Evolutionary conservation across 768 basidiomycete genomes (phyloP).

Genomic region (Paxillus rubicundulus): DNA sequence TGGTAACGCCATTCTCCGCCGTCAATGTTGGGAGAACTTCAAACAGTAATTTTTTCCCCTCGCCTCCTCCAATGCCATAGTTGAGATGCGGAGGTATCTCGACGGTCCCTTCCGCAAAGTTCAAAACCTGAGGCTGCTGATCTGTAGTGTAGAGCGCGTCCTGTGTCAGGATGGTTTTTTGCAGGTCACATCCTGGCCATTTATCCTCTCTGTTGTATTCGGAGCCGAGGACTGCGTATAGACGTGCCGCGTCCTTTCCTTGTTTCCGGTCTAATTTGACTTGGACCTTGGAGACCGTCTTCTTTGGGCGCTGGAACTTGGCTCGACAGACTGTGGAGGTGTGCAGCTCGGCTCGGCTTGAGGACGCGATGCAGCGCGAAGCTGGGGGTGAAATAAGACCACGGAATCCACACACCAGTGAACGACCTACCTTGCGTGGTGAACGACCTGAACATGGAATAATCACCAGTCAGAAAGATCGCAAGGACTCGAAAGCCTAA

Average conservation of each 20-base stretch:
- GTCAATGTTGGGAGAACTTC: slow-evolving; percentile 59
- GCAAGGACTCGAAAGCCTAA: neutral
- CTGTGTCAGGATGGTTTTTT: slow-evolving; percentile 57
- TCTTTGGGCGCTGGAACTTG: slow-evolving; percentile 35
- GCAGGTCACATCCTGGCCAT: slow-evolving; percentile 69
- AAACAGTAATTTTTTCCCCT: slow-evolving; percentile 64
- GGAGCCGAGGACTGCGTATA: slow-evolving; percentile 74
- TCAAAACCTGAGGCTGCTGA: slow-evolving; percentile 22
- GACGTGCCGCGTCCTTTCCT: slow-evolving; percentile 42
- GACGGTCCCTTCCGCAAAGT: slow-evolving; percentile 38
- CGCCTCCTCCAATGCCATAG: slow-evolving; percentile 57
- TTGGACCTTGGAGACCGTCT: slow-evolving; percentile 46
- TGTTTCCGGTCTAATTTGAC: slow-evolving; percentile 41
- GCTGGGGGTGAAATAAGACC: slow-evolving; percentile 19
- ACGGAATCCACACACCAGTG: neutral
- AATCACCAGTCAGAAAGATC: neutral
- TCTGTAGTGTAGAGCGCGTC: slow-evolving; percentile 37
- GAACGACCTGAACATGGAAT: slow-evolving; percentile 29
- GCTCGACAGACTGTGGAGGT: slow-evolving; percentile 43
- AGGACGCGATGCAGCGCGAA: slow-evolving; percentile 41
- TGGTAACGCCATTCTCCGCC: slow-evolving; percentile 29
- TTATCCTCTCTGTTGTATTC: slow-evolving; percentile 59
- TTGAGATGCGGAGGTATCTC: slow-evolving; percentile 52
- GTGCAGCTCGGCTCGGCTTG: slow-evolving; percentile 44
- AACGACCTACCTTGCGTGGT: slow-evolving; percentile 18